Percentiles rank a stretch among this genome's conserved stretches.
Conservation (phyloP, 441 rosid genomes). For the Jatropha multifida region DNA sequence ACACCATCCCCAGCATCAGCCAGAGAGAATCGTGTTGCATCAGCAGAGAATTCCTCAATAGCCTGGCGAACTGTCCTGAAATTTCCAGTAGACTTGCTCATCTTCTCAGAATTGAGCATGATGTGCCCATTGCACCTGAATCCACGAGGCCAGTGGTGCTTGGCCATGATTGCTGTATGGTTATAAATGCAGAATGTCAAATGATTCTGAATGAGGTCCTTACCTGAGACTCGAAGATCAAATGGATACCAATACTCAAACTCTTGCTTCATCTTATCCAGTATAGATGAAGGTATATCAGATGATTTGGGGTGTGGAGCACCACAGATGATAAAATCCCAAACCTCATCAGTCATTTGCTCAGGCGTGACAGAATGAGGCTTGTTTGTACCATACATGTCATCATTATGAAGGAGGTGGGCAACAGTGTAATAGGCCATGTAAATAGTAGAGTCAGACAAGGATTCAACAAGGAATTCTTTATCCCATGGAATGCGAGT, state of each 20-base stretch:
- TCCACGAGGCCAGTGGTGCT: conserved; percentile 86
- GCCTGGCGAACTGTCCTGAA: conserved; percentile 84
- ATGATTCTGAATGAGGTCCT: conserved; percentile 96
- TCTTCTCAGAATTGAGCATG: conserved; percentile 93
- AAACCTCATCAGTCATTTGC: conserved; percentile 88
- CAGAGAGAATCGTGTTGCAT: conserved; percentile 81
- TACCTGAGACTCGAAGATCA: conserved; percentile 95
- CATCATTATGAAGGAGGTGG: conserved; percentile 71
- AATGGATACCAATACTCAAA: conserved; percentile 97
- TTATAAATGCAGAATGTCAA: conserved; percentile 83
- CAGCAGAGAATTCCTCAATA: conserved; percentile 84
- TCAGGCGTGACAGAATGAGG: conserved; percentile 49
- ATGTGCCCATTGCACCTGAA: conserved; percentile 94
- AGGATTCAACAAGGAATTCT: conserved; percentile 84
- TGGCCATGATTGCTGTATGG: conserved; percentile 85
- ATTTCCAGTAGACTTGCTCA: conserved; percentile 97
- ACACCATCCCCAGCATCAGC: conserved; percentile 99
- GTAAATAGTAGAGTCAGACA: conserved; percentile 92
- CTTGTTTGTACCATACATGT: conserved; percentile 63
- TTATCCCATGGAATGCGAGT: conserved; percentile 96
- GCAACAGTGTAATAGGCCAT: conserved; percentile 93
- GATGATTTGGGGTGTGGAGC: conserved; percentile 69
- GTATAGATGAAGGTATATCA: conserved; percentile 52
- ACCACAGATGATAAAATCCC: conserved; percentile 83
- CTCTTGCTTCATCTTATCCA: conserved; percentile 86